phyloP scores from a whole-genome alignment of 116 monocot genomes.

The Dioscorea cayenensis region DNA sequence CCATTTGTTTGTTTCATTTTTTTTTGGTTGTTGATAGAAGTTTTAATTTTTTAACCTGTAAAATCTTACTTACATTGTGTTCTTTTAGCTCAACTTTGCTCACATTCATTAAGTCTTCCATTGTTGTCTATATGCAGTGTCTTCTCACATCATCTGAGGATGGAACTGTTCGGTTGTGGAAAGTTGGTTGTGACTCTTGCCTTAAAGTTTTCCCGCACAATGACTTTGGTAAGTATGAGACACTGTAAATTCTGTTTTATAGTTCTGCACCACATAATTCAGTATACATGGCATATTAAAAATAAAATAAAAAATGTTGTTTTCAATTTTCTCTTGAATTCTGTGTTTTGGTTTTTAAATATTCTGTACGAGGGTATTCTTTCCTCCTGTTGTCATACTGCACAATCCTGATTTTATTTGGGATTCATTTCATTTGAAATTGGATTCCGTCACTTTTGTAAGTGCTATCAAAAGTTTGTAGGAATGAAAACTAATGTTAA shows the following conservation, averaged over 20 bases:
- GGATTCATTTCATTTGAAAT: not conserved
- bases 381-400: not conserved
- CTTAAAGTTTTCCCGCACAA: conserved; percentile 60
- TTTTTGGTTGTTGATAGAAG: not conserved
- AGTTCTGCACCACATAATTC: not conserved
- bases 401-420: not conserved
- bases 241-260: not conserved
- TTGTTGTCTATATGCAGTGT: conserved; percentile 30
- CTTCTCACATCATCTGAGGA: conserved; percentile 81
- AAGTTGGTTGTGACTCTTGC: conserved; percentile 57
- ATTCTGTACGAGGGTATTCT: not conserved
- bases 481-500: not conserved
- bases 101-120: not conserved
- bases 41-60: not conserved
- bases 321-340: no score
- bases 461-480: not conserved
- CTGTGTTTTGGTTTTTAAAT: not conserved
- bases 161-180: conserved; percentile 75
- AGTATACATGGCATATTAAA: not conserved
- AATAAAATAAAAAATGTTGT: no score
- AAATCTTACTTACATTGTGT: not conserved
- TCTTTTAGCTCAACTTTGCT: not conserved
- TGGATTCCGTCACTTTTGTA: not conserved
- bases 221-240: conserved; percentile 56
- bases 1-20: not conserved